Evolutionary conservation across 1,284 basidiomycete species (phyloP), one percentile per base, ranked within the genome.

Genomic region (Sporisorium graminicola): DNA sequence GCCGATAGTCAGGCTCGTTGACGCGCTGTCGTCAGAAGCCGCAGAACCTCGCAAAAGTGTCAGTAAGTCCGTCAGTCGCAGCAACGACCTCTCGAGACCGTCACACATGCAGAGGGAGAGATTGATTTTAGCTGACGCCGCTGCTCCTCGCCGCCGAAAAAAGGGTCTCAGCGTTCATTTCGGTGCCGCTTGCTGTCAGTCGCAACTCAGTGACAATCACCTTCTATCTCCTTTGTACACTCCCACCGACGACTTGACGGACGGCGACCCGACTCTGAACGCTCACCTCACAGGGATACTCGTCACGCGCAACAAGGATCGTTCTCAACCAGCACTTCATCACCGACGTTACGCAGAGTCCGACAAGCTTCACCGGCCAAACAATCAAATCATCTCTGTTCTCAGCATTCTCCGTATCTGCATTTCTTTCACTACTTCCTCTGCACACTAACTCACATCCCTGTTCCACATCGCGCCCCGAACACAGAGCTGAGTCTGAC

Each of bases 111-210:
- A 14, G 13, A 24, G 22, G 16, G 35, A n/a, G 31, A 31, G 33
- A 35, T 3, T n/a, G 37, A 40, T 49, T 44, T 33, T 59, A 24
- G 47, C 40, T 53, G 50, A 44, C 35, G 53, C 61, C 43, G 35
- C 33, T 40, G 51, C 51, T 53, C 31, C 33, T 40, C 40, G n/a
- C 18, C 49, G 49, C 26, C 50, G 27, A 65, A 58, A 53, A 65
- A 60, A 70, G 68, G 68, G 68, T 71, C 68, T 71, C 63, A 65
- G 56, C 63, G 56, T 65, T 29, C 13, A 14, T 31, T 47, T 47
- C 14, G 9, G 18, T 50, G 29, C 49, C 31, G 46, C 10, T 24
- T 14, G 59, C 44, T 55, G 43, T 31, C 58, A 37, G 31, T 5
- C 10, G 37, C 42, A 43, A 42, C 40, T n/a, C n/a, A n/a, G n/a